Evolutionary conservation across 371 early-diverging fungal genomes (phyloP).

Genomic region (Saksenaea oblongispora): DNA sequence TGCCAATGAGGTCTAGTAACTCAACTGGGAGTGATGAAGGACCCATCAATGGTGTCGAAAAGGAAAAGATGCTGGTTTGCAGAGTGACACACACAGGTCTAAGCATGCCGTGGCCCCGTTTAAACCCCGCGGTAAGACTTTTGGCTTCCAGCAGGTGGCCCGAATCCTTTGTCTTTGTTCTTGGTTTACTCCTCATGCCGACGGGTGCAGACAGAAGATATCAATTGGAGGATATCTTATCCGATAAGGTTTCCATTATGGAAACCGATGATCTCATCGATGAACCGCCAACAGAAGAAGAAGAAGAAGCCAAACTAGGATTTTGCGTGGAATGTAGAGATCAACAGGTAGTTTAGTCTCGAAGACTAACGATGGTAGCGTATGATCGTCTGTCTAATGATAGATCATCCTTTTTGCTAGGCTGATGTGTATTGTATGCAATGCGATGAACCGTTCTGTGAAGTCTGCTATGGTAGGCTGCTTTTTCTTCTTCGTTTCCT

Average conservation of each 20-base stretch:
- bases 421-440: constrained; percentile 70
- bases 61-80: background rate
- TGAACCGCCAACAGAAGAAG: constrained; percentile 28
- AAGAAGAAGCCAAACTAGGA: constrained; percentile 50
- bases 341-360: constrained; percentile 48
- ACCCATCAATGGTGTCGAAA: background rate
- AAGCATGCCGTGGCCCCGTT: background rate
- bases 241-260: constrained; percentile 51
- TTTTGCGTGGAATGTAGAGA: constrained; percentile 93
- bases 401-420: constrained; percentile 15
- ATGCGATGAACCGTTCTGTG: constrained; percentile 87
- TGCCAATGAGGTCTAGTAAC: background rate
- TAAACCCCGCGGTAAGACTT: background rate
- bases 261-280: constrained; percentile 40
- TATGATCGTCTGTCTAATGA: background rate
- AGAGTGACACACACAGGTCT: background rate
- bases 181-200: constrained; percentile 17
- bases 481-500: background rate
- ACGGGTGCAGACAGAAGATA: constrained; percentile 27
- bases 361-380: background rate
- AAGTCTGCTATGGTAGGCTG: constrained; percentile 77
- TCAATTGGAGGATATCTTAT: constrained; percentile 44
- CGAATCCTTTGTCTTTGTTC: background rate
- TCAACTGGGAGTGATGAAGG: background rate
- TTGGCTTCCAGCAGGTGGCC: background rate